Conservation (phyloP, 2,329 filamentous ascomycete genomes). For the Stenocarpella maydis region DNA sequence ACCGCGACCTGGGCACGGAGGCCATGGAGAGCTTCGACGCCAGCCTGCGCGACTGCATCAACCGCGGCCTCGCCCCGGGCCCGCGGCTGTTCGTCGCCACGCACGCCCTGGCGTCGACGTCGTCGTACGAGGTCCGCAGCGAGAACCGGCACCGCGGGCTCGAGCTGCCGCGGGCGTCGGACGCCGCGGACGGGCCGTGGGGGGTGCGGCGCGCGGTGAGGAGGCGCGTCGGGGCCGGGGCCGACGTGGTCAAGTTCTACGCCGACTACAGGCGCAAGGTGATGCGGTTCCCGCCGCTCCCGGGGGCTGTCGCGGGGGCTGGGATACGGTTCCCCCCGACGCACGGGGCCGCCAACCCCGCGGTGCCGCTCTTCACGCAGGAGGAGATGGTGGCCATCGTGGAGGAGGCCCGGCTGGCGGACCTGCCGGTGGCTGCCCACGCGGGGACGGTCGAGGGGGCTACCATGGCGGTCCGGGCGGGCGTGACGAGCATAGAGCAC, state of each 20-base stretch:
- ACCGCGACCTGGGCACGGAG: constrained; percentile 64
- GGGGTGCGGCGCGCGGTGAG: constrained; percentile 56
- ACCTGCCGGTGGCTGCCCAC: constrained; percentile 54
- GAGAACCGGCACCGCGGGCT: constrained; percentile 53
- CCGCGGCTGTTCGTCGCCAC: constrained; percentile 65
- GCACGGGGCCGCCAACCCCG: constrained; percentile 47
- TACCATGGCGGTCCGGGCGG: constrained; percentile 55
- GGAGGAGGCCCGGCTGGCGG: constrained; percentile 51
- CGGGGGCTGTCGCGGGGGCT: constrained; percentile 19
- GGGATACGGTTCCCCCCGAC: constrained; percentile 47
- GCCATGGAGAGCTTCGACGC: constrained; percentile 58
- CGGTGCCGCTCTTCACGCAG: constrained; percentile 54
- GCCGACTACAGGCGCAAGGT: constrained; percentile 56
- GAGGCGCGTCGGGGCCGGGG: constrained; percentile 55
- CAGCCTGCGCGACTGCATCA: constrained; percentile 61
- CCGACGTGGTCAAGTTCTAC: constrained; percentile 60
- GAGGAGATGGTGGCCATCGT: constrained; percentile 61
- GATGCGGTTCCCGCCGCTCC: constrained; percentile 51
- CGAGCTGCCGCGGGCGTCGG: constrained; percentile 48
- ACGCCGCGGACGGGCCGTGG: constrained; percentile 56
- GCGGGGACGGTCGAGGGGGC: constrained; percentile 52
- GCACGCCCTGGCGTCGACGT: constrained; percentile 56
- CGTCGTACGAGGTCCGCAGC: constrained; percentile 57
- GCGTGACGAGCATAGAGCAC: constrained; percentile 59
- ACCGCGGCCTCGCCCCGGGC: constrained; percentile 61